These are phyloP conservation scores for Linnemannia elongata DNA, from an alignment of 192 early-diverging fungal species.

Conservation along the genomic window DNA sequence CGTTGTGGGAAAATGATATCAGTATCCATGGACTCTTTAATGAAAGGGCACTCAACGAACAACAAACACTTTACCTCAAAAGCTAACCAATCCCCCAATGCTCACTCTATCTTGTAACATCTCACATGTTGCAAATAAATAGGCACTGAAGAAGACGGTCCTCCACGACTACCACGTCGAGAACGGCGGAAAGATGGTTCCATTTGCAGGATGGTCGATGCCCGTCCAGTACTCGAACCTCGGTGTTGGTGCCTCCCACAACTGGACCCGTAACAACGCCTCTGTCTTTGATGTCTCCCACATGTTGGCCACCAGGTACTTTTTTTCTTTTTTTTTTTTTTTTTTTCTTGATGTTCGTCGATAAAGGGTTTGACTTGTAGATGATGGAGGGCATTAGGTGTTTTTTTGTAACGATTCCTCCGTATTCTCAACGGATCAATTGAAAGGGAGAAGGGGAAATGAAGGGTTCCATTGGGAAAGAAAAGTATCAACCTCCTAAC, in stretches of 20 bases:
- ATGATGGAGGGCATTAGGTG: background rate
- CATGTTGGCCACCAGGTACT: constrained; percentile 95
- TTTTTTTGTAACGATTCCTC: background rate
- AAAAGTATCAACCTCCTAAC: background rate
- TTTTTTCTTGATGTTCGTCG: too few relatives aligned
- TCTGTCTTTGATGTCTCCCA: constrained; percentile 99
- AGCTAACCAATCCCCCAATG: too few relatives aligned
- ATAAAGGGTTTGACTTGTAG: background rate
- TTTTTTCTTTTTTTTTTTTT: background rate
- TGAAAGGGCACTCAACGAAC: too few relatives aligned
- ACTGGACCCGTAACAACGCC: constrained; percentile 88
- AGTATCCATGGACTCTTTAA: too few relatives aligned
- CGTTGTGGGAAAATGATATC: too few relatives aligned
- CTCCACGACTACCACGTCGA: constrained; percentile 94
- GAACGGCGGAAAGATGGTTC: constrained; percentile 96
- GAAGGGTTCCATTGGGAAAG: background rate
- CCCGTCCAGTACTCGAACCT: constrained; percentile 90
- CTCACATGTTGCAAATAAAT: background rate
- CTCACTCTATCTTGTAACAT: background rate
- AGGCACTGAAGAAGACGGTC: constrained; percentile 78
- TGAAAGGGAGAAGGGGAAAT: background rate
- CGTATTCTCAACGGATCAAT: background rate
- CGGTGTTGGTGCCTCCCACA: constrained; percentile 92
- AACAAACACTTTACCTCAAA: too few relatives aligned
- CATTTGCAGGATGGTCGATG: constrained; percentile 98